Conservation (phyloP, 306 rosid species). For the Dalbergia cochinchinensis region DNA sequence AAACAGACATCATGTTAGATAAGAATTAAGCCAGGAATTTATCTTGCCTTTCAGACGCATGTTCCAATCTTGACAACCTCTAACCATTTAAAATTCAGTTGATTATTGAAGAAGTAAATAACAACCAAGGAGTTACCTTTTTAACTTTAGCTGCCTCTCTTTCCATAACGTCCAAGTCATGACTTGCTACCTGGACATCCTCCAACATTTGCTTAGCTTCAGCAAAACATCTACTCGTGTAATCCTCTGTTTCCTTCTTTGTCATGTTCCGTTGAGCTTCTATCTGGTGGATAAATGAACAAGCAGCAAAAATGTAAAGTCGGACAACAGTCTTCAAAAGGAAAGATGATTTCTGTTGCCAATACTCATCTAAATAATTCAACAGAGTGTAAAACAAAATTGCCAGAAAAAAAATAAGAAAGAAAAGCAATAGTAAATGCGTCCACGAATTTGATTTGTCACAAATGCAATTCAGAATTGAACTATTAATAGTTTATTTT, state of each 20-base stretch:
- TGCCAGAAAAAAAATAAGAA: not conserved
- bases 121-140: constrained; percentile 58
- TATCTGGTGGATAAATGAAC: constrained; percentile 56
- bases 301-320: constrained; percentile 31
- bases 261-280: constrained; percentile 63
- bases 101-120: not conserved
- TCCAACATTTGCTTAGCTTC: constrained; percentile 71
- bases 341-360: constrained; percentile 15
- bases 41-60: not conserved
- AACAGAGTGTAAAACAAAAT: too few species aligned
- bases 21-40: not conserved
- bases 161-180: constrained; percentile 66
- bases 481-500: too few species aligned
- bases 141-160: constrained; percentile 74
- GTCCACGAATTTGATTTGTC: too few species aligned
- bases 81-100: not conserved
- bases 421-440: too few species aligned
- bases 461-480: too few species aligned
- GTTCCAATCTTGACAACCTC: too few species aligned
- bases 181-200: constrained; percentile 62
- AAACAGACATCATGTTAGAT: not conserved
- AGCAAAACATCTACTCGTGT: constrained; percentile 54
- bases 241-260: constrained; percentile 70
- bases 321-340: constrained; percentile 29
- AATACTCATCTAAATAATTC: not conserved